Conservation (phyloP, 2,329 filamentous ascomycete genomes). For the Cytospora schulzeri region DNA sequence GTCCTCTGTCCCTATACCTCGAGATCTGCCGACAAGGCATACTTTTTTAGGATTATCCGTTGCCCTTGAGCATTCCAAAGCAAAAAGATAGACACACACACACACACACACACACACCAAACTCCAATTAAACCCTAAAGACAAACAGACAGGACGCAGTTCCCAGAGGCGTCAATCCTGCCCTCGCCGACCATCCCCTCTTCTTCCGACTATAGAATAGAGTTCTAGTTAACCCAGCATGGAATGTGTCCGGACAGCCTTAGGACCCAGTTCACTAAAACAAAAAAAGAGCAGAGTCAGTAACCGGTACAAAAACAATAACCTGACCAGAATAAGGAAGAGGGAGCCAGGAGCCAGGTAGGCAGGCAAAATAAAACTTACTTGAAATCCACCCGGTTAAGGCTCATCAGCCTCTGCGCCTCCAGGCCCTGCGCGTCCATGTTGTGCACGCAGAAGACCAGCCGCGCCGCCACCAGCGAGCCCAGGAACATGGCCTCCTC, state of each 20-base stretch:
- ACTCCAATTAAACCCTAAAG: neutral
- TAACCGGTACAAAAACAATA: neutral
- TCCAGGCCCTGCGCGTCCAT: constrained; percentile 55
- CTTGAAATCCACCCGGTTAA: constrained; percentile 64
- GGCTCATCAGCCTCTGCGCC: constrained; percentile 57
- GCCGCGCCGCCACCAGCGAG: constrained; percentile 76
- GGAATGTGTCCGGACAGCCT: constrained; percentile 55
- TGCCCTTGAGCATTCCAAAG: neutral
- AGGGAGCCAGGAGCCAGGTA: neutral
- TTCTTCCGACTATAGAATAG: neutral
- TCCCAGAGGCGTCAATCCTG: neutral
- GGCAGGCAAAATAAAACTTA: constrained; percentile 39
- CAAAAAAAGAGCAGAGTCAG: constrained; percentile 27
- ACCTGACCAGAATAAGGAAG: no score
- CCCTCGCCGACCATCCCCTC: neutral
- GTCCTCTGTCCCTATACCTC: neutral
- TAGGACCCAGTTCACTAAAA: constrained; percentile 56
- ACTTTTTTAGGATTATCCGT: neutral
- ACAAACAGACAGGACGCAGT: neutral
- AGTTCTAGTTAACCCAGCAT: constrained; percentile 48
- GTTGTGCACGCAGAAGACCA: constrained; percentile 62
- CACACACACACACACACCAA: neutral
- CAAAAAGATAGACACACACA: no score
- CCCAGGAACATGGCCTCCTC: constrained; percentile 88
- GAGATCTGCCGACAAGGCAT: neutral